Percentiles rank a stretch among this genome's conserved stretches.
Conservation (phyloP, 495 filamentous ascomycete genomes). For the Penicillium longicatenatum region DNA sequence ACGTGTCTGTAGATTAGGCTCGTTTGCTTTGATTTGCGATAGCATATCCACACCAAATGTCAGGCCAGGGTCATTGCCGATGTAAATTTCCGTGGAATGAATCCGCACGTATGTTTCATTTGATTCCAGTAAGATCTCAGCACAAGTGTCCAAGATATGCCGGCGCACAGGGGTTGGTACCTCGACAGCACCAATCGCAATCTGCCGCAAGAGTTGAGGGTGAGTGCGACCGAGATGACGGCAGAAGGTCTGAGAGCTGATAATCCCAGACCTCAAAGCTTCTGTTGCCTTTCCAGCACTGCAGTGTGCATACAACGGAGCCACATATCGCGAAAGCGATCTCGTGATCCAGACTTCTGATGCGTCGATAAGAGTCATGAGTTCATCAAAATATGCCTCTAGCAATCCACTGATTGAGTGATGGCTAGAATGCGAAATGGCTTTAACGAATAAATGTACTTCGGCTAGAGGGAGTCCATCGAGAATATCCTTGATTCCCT, state of each 20-base stretch:
- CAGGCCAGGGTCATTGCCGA: background rate
- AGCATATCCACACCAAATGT: constrained; percentile 1
- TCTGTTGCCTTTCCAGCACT: background rate
- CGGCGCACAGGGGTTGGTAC: background rate
- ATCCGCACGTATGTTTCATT: background rate
- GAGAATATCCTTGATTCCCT: constrained; percentile 3
- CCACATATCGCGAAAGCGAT: background rate
- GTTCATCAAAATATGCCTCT: background rate
- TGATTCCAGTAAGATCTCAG: background rate
- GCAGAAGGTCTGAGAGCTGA: background rate
- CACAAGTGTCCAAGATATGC: background rate
- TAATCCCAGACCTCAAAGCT: background rate
- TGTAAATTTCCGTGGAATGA: too few relatives aligned
- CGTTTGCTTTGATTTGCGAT: background rate
- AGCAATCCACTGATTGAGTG: background rate
- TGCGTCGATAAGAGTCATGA: background rate
- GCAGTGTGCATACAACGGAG: background rate
- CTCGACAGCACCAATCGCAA: background rate
- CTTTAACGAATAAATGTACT: background rate
- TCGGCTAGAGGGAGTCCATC: background rate
- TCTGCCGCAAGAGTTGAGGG: background rate
- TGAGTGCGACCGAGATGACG: background rate
- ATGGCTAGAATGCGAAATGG: background rate
- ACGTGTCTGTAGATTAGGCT: background rate
- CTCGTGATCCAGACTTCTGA: background rate